A percentile compares a stretch with the other conserved stretches of the same genome.
Conservation (phyloP, 805 yeast genomes). For the Metschnikowia similis region DNA sequence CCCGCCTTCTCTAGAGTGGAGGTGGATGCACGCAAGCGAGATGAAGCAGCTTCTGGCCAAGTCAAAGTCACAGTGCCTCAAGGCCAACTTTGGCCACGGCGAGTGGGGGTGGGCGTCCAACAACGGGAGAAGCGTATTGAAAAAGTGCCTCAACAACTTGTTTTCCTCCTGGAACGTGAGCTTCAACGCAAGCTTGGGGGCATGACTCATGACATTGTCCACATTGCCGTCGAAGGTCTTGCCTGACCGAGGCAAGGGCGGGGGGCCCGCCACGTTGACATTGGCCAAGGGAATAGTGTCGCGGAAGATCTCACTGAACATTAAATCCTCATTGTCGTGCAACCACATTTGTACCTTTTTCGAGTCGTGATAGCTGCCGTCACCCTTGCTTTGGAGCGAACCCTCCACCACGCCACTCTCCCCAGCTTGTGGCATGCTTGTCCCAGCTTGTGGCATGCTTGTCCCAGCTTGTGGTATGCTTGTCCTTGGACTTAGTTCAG, state of each 20-base stretch:
- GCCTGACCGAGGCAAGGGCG: not conserved
- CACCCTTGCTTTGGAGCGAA: too few species aligned
- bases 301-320: constrained; percentile 10
- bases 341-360: not conserved
- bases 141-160: constrained; percentile 52
- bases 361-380: too few species aligned
- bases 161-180: constrained; percentile 47
- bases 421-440: too few species aligned
- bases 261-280: not conserved
- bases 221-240: constrained; percentile 11
- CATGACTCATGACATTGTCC: constrained; percentile 2
- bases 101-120: constrained; percentile 58
- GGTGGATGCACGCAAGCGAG: constrained; percentile 52
- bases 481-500: too few species aligned
- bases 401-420: too few species aligned
- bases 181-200: constrained; percentile 9
- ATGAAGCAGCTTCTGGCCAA: constrained; percentile 56
- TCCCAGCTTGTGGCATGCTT: too few species aligned
- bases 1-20: constrained; percentile 48
- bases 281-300: constrained; percentile 1
- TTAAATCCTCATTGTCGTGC: constrained; percentile 6
- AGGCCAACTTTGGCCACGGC: constrained; percentile 59
- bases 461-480: too few species aligned
- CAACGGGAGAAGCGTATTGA: constrained; percentile 48
- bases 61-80: constrained; percentile 54